Base-by-base conservation (phyloP, 192 early-diverging fungal species). In the Gryganskiella cystojenkinii region DNA sequence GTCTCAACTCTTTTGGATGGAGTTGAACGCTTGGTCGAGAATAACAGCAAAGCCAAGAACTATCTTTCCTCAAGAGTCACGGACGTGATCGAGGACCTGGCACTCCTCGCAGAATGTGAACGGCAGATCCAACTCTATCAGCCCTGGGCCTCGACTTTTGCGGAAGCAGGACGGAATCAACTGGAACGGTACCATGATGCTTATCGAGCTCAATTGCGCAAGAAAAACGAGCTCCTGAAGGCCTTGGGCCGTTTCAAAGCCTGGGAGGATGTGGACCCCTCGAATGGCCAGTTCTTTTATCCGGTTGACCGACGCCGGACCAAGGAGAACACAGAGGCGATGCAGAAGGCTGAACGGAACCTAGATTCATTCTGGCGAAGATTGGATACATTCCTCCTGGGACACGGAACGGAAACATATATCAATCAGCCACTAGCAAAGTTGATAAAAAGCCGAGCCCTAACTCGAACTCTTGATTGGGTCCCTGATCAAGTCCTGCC, bases 101-200 rank as follows among this genome's bases (percentile, higher is more conserved):
- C 70, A 30, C 62, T 72, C 49, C 20, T 72, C 35, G 34, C 54
- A 44, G 70, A 72, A 35, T 64, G 61, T 34, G 30, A 64, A 40
- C 40, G 49, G 20, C 70, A 72, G 47, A 64, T 72, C 37, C 31
- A 22, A 6, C 62, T 72, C 31, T 72, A 45, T 44, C 40, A 59
- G 27, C 70, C 70, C 35, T 72, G 70, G 70, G 70, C 70, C 15
- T 57, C 70, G 19, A 30, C 61, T 19, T 72, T 72, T 64, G 56
- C 64, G 43, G 17, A 3, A 24, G 56, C 63, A 6, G 70, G 56
- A 11, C 35, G 10, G 11, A 1, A 14, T 17, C 55, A 55, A 35
- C n/a, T n/a, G n/a, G n/a, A n/a, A n/a, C n/a, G n/a, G n/a, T n/a
- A n/a, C n/a, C n/a, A n/a, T n/a, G n/a, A n/a, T n/a, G n/a, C n/a